Base-by-base conservation (phyloP, 805 yeast species). In the Candida glaebosa region DNA sequence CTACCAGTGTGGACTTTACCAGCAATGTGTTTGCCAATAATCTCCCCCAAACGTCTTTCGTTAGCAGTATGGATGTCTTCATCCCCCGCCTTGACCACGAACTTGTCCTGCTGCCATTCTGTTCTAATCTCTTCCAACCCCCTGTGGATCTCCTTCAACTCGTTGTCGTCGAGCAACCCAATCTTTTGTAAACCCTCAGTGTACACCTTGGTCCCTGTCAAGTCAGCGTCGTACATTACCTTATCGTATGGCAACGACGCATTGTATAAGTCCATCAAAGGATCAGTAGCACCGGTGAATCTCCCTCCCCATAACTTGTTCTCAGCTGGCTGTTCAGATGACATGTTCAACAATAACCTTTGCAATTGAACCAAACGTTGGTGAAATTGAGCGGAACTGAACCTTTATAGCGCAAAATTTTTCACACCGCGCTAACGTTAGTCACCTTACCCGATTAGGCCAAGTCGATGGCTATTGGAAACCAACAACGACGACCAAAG, bases 1-100 rank as follows among this genome's bases (percentile, higher is more conserved):
- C 99, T 81, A 47, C 99, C 99, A n/a, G 99, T 93, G 64, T 93
- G 99, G 22, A 93, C 98, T 57, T 93, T 93, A 31, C 99, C 99
- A 12, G 98, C 87, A 60, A 93, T 91, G 41, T 80, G 81, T 56
- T 81, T 82, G 42, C 99, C 99, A 56, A 93, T 93, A 40, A 93
- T 71, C 68, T 93, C 99, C 38, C 99, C 99, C 48, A 93, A 73
- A 58, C 99, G 78, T 70, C 99, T 86, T 71, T 93, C 99, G 60
- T 93, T 93, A 34, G 99, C 99, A 33, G 99, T 93, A 63, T 93
- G 99, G 49, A 93, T 93, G 58, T 93, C 99, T 66, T 93, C 99
- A 64, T 93, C 99, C 30, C 95, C 95, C 9, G 83, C 77, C 58
- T 86, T 82, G 58, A 82, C 95, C 9, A 69, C 82, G 60, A 88